Base-by-base conservation (phyloP, 1,139 yeast species). In the Kodamaea arcana region DNA sequence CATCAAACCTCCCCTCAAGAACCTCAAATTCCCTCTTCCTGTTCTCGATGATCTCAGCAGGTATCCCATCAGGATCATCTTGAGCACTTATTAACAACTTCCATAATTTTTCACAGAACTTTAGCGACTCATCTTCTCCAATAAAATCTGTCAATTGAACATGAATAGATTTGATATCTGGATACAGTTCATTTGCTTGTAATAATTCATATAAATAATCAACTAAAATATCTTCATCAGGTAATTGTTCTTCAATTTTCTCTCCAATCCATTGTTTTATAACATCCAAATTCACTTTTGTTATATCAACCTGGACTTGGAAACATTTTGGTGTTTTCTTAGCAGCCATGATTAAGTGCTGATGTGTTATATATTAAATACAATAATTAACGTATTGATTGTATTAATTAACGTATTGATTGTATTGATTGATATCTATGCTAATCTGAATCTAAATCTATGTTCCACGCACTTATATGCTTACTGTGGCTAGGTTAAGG, bases 191-290 rank as follows among this genome's bases (percentile, higher is more conserved):
- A 8, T 48, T 45, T 1, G 50, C 51, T 10, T 44, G 40, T 24
- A 63, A 44, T 31, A 63, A 46, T 51, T 65, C 76, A 44, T 49
- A 54, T 3, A 65, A 47, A 40, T 67, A 71, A 27, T 68, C 75
- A 6, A 58, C 52, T 3, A 70, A 61, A 7, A 72, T 66, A 23
- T 72, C 78, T 41, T 72, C 78, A 32, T 70, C 75, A 1, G 73
- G 73, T 13, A 70, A 45, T 15, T 60, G 51, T 30, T 58, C 51
- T 14, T 53, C 48, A 24, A 72, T 39, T 31, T 49, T 47, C 4
- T 47, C 45, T 2, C 41, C 44, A 12, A 70, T 59, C 73, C 76
- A 72, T 16, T 45, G 43, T 33, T 58, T 54, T 2, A 71, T 51
- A 16, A 65, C 55, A 2, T 41, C 37, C 35, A 58, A 43, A 39